Evolutionary conservation across 2,329 filamentous ascomycete species (phyloP).

Genomic region (Colletotrichum tamarilloi): DNA sequence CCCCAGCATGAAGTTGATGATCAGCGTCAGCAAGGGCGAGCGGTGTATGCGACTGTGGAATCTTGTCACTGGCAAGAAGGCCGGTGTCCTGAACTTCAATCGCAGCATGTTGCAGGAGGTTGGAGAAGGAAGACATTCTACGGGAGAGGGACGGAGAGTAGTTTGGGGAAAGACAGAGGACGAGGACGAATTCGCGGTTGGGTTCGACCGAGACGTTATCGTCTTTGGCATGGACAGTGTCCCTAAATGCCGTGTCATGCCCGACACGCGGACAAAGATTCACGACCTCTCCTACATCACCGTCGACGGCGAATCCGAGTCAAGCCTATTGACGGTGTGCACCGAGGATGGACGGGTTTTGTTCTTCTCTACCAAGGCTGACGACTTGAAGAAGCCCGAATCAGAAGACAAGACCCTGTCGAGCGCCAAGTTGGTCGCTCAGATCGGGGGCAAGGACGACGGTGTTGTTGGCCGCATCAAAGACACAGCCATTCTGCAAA

Average conservation of each 20-base stretch:
- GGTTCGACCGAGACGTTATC: conserved; percentile 85
- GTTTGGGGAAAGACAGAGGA: conserved; percentile 80
- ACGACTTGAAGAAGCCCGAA: conserved; percentile 52
- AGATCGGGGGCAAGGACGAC: conserved; percentile 79
- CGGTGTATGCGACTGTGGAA: conserved; percentile 96
- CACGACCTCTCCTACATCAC: conserved; percentile 83
- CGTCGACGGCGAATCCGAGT: conserved; percentile 59
- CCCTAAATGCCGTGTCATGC: conserved; percentile 79
- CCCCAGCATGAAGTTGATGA: conserved; percentile 95
- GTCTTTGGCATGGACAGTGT: conserved; percentile 91
- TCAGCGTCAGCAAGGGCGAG: conserved; percentile 91
- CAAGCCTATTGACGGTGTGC: conserved; percentile 76
- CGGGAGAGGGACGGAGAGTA: conserved; percentile 85
- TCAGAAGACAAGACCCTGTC: conserved; percentile 52
- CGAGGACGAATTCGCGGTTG: conserved; percentile 87
- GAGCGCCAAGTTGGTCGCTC: conserved; percentile 76
- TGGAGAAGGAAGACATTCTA: conserved; percentile 80
- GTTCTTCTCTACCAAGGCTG: conserved; percentile 78
- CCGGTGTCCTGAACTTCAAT: conserved; percentile 88
- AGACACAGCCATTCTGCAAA: conserved; percentile 79
- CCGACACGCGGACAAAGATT: conserved; percentile 78
- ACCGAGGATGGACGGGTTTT: conserved; percentile 92
- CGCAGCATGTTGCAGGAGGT: conserved; percentile 77
- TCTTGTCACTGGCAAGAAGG: conserved; percentile 94
- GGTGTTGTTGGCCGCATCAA: conserved; percentile 83